Conservation (phyloP, 495 filamentous ascomycete genomes). For the Lepidopterella palustris region DNA sequence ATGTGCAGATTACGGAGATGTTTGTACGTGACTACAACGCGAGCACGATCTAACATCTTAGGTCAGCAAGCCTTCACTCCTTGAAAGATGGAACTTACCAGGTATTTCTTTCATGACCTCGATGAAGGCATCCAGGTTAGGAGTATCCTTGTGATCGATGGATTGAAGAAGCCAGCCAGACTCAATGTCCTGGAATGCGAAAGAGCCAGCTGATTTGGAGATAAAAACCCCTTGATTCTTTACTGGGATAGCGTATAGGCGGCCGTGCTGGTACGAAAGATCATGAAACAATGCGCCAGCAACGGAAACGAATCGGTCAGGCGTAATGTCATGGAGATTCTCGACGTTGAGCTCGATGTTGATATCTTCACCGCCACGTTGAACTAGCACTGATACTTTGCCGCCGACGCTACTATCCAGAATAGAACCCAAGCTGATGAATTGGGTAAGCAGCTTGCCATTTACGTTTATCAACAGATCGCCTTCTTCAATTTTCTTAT, state of each 20-base stretch:
- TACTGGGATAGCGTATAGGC: slow-evolving; percentile 84
- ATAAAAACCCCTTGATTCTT: slow-evolving; percentile 74
- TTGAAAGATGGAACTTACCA: slow-evolving; percentile 30
- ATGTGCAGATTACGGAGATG: slow-evolving; percentile 93
- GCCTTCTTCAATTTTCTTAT: slow-evolving; percentile 81
- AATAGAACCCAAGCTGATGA: slow-evolving; percentile 87
- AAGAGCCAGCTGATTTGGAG: slow-evolving; percentile 90
- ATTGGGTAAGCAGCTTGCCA: slow-evolving; percentile 86
- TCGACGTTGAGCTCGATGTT: slow-evolving; percentile 81
- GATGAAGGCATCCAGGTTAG: slow-evolving; percentile 80
- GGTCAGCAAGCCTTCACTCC: neutral
- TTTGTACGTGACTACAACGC: slow-evolving; percentile 90
- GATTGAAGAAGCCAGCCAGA: slow-evolving; percentile 89
- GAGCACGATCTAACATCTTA: slow-evolving; percentile 55
- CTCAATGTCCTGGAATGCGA: slow-evolving; percentile 82
- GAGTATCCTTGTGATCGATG: slow-evolving; percentile 84
- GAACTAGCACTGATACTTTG: slow-evolving; percentile 66
- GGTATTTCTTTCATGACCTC: slow-evolving; percentile 88
- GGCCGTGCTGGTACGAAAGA: slow-evolving; percentile 91
- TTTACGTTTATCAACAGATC: slow-evolving; percentile 95
- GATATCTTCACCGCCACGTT: slow-evolving; percentile 80
- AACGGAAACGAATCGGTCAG: slow-evolving; percentile 90
- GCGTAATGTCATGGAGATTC: slow-evolving; percentile 88
- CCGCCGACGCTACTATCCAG: slow-evolving; percentile 78
- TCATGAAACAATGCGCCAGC: slow-evolving; percentile 90